These are phyloP conservation scores for Daldinia sp. DNA, from an alignment of 2,329 filamentous ascomycete species.

Conservation along the genomic window DNA sequence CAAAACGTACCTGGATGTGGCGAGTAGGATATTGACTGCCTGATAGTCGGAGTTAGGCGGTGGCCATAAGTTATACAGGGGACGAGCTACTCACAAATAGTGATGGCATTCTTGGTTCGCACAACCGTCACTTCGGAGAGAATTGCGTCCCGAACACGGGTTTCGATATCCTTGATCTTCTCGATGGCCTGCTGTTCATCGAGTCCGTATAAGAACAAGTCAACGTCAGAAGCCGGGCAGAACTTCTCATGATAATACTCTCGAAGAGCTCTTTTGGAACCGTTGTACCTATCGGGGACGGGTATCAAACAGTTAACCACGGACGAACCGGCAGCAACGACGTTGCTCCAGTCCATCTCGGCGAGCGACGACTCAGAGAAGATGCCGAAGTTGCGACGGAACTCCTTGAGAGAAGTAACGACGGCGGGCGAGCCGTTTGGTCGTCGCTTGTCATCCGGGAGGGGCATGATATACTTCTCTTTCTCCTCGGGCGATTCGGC, in stretches of 20 bases:
- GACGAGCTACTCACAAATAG: constrained; percentile 65
- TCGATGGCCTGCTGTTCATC: constrained; percentile 81
- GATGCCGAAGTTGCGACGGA: constrained; percentile 81
- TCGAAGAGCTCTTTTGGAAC: constrained; percentile 72
- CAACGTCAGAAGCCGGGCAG: constrained; percentile 83
- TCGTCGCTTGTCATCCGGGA: constrained; percentile 72
- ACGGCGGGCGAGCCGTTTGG: constrained; percentile 73
- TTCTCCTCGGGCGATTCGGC: constrained; percentile 70
- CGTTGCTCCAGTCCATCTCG: constrained; percentile 84
- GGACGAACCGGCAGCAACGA: constrained; percentile 83
- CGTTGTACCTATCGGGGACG: constrained; percentile 70
- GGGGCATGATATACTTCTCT: constrained; percentile 76
- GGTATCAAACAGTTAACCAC: constrained; percentile 84
- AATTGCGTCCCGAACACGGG: constrained; percentile 79
- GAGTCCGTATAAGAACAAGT: constrained; percentile 86
- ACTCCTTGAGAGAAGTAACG: constrained; percentile 75
- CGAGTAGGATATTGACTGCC: constrained; percentile 85
- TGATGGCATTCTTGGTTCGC: constrained; percentile 87
- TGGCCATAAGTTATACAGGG: neutral
- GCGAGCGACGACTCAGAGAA: constrained; percentile 83
- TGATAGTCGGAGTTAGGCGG: constrained; percentile 40
- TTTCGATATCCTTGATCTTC: constrained; percentile 87
- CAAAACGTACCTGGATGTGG: constrained; percentile 71
- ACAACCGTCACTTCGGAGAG: constrained; percentile 86
- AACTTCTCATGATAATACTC: constrained; percentile 74